Conservation (phyloP, 75 land plant genomes). For the Cupressus sempervirens region DNA sequence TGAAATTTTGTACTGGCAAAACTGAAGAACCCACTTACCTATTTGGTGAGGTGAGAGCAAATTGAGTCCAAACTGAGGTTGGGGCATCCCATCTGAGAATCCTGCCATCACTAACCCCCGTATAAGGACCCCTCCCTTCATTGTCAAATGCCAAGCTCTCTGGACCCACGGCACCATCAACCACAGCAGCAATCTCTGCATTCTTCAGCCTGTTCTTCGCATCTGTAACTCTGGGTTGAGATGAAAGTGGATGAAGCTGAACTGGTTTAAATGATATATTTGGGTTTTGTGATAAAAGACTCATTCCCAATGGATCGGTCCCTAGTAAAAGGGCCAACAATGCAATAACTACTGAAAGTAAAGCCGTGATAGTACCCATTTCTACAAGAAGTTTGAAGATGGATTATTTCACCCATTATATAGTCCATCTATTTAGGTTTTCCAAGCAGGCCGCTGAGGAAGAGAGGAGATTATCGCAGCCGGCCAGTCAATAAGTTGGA, state of each 20-base stretch:
- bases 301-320: neutral
- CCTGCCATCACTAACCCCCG: constrained; percentile 68
- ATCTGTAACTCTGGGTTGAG: constrained; percentile 8
- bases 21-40: constrained; percentile 16
- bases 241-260: neutral
- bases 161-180: constrained; percentile 35
- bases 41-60: constrained; percentile 41
- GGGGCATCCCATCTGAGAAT: constrained; percentile 50
- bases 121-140: constrained; percentile 57
- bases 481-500: neutral
- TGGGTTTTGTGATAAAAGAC: neutral
- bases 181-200: constrained; percentile 6
- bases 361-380: neutral
- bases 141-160: constrained; percentile 65
- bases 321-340: neutral
- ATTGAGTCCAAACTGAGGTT: constrained; percentile 40
- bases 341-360: neutral
- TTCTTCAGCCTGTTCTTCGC: constrained; percentile 5
- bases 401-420: neutral
- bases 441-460: neutral
- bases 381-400: neutral
- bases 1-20: neutral
- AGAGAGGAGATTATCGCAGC: neutral
- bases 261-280: neutral
- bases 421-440: neutral